Percentiles rank a stretch among this genome's conserved stretches.
phyloP scores from a whole-genome alignment of 257 asterid genomes.

The Solanum dulcamara region DNA sequence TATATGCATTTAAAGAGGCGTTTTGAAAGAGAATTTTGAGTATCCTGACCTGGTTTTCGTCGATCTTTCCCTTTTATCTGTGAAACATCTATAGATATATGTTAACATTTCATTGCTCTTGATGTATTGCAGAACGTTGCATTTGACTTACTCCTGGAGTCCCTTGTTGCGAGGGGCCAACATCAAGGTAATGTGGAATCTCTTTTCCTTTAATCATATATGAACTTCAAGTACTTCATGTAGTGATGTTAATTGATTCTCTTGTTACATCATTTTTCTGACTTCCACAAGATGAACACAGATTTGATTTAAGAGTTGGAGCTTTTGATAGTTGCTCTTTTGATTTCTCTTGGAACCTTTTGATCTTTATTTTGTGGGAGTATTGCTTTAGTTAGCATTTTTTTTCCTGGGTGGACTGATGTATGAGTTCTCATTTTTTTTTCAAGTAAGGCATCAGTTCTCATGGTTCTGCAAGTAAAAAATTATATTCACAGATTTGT shows the following conservation, averaged over 20 bases:
- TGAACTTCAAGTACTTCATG: not conserved
- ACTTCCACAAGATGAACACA: not conserved
- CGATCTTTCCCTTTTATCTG: not conserved
- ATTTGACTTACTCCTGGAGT: constrained; percentile 60
- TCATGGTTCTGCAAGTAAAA: not conserved
- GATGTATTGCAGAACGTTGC: constrained; percentile 75
- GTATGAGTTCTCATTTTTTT: not conserved
- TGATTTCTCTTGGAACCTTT: not conserved
- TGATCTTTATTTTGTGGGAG: not conserved
- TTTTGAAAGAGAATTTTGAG: not conserved
- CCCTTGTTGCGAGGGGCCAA: constrained; percentile 32
- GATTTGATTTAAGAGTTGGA: not conserved
- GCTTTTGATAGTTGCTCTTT: not conserved
- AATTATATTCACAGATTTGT: not conserved
- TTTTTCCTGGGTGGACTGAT: not conserved
- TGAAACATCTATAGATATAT: not conserved
- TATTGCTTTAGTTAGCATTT: not conserved
- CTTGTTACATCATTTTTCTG: not conserved
- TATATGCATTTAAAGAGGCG: not conserved
- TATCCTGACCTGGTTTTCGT: not conserved
- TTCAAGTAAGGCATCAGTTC: not conserved
- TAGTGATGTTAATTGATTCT: not conserved
- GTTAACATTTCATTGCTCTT: not conserved
- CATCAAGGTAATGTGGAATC: constrained; percentile 27
- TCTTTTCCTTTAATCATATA: not conserved